Percentiles rank a stretch among this genome's conserved stretches.
Conservation (phyloP, 1,139 yeast species). For the Meyerozyma guilliermondii region DNA sequence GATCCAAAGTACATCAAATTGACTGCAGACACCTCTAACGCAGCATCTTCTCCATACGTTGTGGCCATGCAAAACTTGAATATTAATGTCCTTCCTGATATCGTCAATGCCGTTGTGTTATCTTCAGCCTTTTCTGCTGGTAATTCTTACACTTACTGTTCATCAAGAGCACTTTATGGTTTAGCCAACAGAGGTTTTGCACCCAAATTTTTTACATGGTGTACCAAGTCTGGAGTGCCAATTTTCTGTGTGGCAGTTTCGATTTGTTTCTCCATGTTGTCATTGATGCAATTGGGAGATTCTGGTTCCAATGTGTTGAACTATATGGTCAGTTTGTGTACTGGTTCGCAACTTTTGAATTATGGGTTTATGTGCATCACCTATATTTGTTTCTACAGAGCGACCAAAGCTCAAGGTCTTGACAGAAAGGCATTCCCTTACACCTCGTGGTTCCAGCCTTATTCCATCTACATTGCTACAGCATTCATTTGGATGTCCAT, state of each 20-base stretch:
- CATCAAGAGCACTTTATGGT: conserved; percentile 39
- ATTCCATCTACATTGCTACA: conserved; percentile 24
- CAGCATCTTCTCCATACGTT: conserved; percentile 40
- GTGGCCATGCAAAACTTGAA: conserved; percentile 40
- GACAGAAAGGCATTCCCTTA: conserved; percentile 25
- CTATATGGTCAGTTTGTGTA: conserved; percentile 73
- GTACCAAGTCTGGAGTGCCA: conserved; percentile 20
- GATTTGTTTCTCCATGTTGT: conserved; percentile 27
- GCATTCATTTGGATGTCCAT: conserved; percentile 30
- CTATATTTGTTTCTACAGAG: conserved; percentile 55
- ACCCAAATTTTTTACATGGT: conserved; percentile 29
- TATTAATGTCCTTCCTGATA: conserved; percentile 35
- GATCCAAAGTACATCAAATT: conserved; percentile 29
- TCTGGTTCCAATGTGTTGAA: conserved; percentile 62
- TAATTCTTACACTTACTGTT: conserved; percentile 38
- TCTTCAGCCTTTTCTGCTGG: conserved; percentile 42
- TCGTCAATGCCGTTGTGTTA: conserved; percentile 33
- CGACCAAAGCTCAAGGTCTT: conserved; percentile 42
- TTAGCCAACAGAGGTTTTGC: conserved; percentile 37
- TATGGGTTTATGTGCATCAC: conserved; percentile 61
- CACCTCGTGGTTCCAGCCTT: conserved; percentile 31
- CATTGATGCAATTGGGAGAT: conserved; percentile 54
- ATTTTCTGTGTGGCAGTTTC: conserved; percentile 22
- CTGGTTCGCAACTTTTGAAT: conserved; percentile 75
- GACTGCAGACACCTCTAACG: conserved; percentile 16